These are phyloP conservation scores for Testicularia cyperi DNA, from an alignment of 1,284 basidiomycete species.

Conservation along the genomic window DNA sequence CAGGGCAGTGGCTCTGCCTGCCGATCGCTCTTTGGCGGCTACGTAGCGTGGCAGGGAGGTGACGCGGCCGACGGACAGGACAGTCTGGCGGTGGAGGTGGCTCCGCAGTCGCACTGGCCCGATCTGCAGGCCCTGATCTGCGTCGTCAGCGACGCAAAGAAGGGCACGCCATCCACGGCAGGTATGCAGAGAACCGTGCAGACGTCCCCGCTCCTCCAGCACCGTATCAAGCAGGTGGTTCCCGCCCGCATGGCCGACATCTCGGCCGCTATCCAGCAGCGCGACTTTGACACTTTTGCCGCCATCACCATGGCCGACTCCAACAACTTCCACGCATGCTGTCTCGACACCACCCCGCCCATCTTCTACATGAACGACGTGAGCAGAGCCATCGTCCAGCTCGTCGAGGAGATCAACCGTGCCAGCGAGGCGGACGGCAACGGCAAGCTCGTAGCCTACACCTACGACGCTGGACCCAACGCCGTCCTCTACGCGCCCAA, in stretches of 20 bases:
- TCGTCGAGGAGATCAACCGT: constrained; percentile 90
- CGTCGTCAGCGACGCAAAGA: constrained; percentile 94
- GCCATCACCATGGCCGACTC: constrained; percentile 93
- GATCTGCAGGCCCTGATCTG: constrained; percentile 96
- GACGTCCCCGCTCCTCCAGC: constrained; percentile 83
- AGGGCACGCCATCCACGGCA: constrained; percentile 88
- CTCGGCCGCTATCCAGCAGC: constrained; percentile 73
- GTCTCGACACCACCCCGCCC: constrained; percentile 91
- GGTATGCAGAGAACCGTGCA: constrained; percentile 98
- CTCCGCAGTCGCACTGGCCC: constrained; percentile 66
- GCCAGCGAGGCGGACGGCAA: constrained; percentile 66
- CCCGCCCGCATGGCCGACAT: constrained; percentile 84
- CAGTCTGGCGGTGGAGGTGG: constrained; percentile 84
- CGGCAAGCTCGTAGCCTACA: constrained; percentile 85
- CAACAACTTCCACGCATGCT: constrained; percentile 89
- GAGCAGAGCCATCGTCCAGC: constrained; percentile 63
- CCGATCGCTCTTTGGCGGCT: constrained; percentile 93
- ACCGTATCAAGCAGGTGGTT: constrained; percentile 84
- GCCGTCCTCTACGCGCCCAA: constrained; percentile 91
- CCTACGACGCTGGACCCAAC: constrained; percentile 97
- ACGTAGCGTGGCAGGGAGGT: constrained; percentile 93
- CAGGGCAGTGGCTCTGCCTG: constrained; percentile 98
- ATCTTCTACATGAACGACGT: constrained; percentile 99
- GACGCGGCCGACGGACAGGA: constrained; percentile 72
- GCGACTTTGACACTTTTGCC: constrained; percentile 87